Evolutionary conservation across 768 basidiomycete genomes (phyloP), one percentile per base, ranked within the genome.

Genomic region (Tricholoma terreum): DNA sequence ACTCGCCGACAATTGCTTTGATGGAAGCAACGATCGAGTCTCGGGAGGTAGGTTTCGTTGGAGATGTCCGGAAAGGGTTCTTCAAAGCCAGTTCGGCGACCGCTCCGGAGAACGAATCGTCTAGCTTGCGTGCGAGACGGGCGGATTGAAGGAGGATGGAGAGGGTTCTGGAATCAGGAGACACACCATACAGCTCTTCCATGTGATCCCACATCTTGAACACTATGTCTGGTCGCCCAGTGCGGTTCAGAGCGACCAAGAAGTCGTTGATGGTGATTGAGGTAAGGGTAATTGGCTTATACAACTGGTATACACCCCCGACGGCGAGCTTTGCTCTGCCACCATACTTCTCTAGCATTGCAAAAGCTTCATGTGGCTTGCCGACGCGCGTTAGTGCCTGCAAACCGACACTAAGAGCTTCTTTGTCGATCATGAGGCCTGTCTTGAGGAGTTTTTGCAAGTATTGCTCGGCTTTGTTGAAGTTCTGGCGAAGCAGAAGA

Each of bases 171-270:
- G 76, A 67, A 46, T 87, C 81, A 0, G 86, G 86, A 3, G 73
- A 67, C 0, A 86, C 73, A 4, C 74, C 77, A 67, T 88, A 94
- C 3, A 92, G 67, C 0, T 69, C 63, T 3, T 73, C 73, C 71
- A 90, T 81, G 22, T 83, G 70, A n/a, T 86, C 84, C 87, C 89
- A 93, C 1, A 92, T 63, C 42, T 72, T 71, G 67, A 89, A 86
- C 3, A 86, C 78, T 6, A 80, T 71, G 61, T 89, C 87, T 0
- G 87, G 86, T 3, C 88, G 81, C 30, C 76, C 71, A 17, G 77
- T 75, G 19, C 75, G 76, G 22, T 76, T 74, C 40, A 92, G 74
- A 0, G 79, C 61, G 10, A 69, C 66, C 67, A 86, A 74, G 63
- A 85, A 78, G 17, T 72, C 66, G 61, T 81, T 81, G 45, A 70